Evolutionary conservation across 2,329 filamentous ascomycete species (phyloP).

Genomic region (Zasmidium citrigriseum): DNA sequence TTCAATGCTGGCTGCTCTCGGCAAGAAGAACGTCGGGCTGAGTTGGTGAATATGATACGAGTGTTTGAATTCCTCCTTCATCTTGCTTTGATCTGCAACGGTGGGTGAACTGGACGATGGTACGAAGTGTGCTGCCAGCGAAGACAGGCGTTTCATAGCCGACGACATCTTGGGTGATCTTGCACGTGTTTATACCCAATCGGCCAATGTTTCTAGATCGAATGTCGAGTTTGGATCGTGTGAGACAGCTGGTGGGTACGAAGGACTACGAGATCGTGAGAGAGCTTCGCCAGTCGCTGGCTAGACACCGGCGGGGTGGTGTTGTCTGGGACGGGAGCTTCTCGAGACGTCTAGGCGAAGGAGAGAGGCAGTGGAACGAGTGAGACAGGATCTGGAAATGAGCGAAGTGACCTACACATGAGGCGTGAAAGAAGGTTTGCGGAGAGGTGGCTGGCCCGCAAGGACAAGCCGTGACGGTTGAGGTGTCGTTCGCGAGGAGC

Average conservation of each 20-base stretch:
- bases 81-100: conserved; percentile 23
- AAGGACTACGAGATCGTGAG: conserved; percentile 4
- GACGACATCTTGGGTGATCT: conserved; percentile 57
- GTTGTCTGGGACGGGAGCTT: background rate
- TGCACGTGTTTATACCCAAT: conserved; percentile 10
- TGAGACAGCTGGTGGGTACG: conserved; percentile 12
- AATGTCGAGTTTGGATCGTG: conserved; percentile 4
- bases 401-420: background rate
- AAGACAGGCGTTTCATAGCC: conserved; percentile 61
- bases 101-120: conserved; percentile 36
- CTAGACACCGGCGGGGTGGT: background rate
- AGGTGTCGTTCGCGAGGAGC: background rate
- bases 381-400: conserved; percentile 9
- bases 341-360: background rate
- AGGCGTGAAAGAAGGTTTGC: conserved; percentile 7
- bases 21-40: conserved; percentile 84
- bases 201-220: conserved; percentile 13
- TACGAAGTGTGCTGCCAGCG: conserved; percentile 49
- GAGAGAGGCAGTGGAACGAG: conserved; percentile 4
- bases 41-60: conserved; percentile 72
- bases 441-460: conserved; percentile 6
- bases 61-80: conserved; percentile 37
- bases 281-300: background rate
- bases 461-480: background rate
- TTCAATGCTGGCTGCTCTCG: conserved; percentile 84